Evolutionary conservation across 2,329 filamentous ascomycete species (phyloP).

Genomic region (Monosporascus sp.): DNA sequence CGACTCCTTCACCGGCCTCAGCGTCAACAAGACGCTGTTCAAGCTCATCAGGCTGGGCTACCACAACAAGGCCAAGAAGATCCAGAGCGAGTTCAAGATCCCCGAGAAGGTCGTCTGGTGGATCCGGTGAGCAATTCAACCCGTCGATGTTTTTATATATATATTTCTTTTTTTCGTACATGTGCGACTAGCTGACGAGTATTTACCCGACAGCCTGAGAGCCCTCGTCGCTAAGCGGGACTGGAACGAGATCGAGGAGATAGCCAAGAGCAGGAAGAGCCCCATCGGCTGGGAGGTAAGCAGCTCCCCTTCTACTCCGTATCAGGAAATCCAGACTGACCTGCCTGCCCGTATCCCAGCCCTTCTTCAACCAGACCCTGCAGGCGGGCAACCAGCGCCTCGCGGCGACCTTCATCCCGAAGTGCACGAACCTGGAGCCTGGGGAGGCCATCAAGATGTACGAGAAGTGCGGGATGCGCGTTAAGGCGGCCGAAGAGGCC

Average conservation of each 20-base stretch:
- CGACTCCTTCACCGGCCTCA: conserved; percentile 73
- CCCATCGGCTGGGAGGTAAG: conserved; percentile 94
- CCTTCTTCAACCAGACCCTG: conserved; percentile 86
- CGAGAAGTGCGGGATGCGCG: conserved; percentile 87
- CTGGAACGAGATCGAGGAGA: conserved; percentile 89
- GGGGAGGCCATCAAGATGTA: conserved; percentile 84
- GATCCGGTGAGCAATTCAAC: conserved; percentile 49
- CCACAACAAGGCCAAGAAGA: conserved; percentile 76
- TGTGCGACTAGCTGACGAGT: conserved; percentile 1
- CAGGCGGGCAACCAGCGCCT: conserved; percentile 86
- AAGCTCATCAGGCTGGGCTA: conserved; percentile 80
- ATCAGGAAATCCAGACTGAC: not conserved
- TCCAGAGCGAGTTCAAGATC: conserved; percentile 89
- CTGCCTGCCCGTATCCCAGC: conserved; percentile 40
- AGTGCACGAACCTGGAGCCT: conserved; percentile 68
- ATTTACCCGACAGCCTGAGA: conserved; percentile 59
- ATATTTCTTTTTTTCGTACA: conserved; percentile 1
- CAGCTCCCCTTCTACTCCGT: conserved; percentile 7
- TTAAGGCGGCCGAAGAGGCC: conserved; percentile 89
- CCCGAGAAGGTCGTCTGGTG: conserved; percentile 89
- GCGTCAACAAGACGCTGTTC: conserved; percentile 88
- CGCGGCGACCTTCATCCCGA: conserved; percentile 78
- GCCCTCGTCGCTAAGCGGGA: conserved; percentile 86
- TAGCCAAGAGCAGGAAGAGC: conserved; percentile 72
- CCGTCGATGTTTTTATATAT: not conserved